Percentiles rank a stretch among this genome's conserved stretches.
These are phyloP conservation scores for Irineochytrium annulatum DNA, from an alignment of 192 early-diverging fungal genomes.

Conservation along the genomic window DNA sequence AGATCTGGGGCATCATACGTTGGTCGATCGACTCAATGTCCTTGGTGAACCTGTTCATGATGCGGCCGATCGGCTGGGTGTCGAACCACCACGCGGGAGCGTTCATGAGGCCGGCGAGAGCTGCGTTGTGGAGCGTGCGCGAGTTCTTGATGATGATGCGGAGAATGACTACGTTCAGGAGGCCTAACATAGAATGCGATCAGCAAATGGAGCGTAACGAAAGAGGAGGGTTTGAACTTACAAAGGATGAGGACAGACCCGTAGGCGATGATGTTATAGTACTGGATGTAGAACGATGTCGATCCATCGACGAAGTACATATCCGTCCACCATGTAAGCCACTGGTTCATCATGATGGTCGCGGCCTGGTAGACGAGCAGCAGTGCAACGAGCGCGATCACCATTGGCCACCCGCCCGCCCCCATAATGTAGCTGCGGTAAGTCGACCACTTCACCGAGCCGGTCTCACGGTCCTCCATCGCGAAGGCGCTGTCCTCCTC, in stretches of 20 bases:
- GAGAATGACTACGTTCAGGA: too few species aligned
- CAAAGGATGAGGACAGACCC: not conserved
- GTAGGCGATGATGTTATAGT: not conserved
- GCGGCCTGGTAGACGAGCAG: slow-evolving; percentile 36
- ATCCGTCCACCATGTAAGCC: slow-evolving; percentile 41
- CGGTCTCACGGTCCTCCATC: slow-evolving; percentile 2
- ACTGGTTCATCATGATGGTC: slow-evolving; percentile 51
- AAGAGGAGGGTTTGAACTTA: slow-evolving; percentile 38
- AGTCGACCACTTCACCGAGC: not conserved
- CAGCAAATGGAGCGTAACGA: too few species aligned
- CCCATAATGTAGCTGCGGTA: slow-evolving; percentile 17
- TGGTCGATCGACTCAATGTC: slow-evolving; percentile 62
- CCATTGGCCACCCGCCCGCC: slow-evolving; percentile 2
- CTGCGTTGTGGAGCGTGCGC: slow-evolving; percentile 42
- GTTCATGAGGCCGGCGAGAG: slow-evolving; percentile 36
- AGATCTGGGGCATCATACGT: slow-evolving; percentile 26
- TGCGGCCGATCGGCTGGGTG: slow-evolving; percentile 57
- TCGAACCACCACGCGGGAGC: slow-evolving; percentile 59
- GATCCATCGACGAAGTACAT: slow-evolving; percentile 1
- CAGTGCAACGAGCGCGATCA: slow-evolving; percentile 5
- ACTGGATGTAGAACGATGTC: slow-evolving; percentile 45
- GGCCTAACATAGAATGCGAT: too few species aligned
- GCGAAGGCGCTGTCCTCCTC: not conserved
- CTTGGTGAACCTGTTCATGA: slow-evolving; percentile 54
- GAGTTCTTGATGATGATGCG: too few species aligned